Evolutionary conservation across 805 yeast genomes (phyloP).

Genomic region (Nakazawaea ishiwadae): DNA sequence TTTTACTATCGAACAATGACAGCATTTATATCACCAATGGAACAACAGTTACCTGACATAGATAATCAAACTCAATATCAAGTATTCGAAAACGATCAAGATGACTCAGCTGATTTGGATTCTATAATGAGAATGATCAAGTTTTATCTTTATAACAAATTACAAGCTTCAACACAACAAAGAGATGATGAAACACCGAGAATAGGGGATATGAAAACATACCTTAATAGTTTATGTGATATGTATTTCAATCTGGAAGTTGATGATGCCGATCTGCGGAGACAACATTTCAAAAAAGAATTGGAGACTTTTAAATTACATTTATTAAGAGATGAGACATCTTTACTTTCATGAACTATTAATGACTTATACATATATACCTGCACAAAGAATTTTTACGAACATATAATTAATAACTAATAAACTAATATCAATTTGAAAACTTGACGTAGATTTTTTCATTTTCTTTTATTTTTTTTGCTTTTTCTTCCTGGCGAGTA

Average conservation of each 20-base stretch:
- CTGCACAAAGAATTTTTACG: too few species aligned
- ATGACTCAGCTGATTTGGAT: neutral
- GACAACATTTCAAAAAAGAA: neutral
- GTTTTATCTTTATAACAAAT: constrained; percentile 4
- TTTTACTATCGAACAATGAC: too few species aligned
- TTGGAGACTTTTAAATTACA: neutral
- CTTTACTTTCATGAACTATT: neutral
- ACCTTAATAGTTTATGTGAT: neutral
- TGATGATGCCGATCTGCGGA: neutral
- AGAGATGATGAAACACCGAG: too few species aligned
- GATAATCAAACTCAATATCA: too few species aligned
- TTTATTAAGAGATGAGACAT: neutral
- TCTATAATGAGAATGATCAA: constrained; percentile 3
- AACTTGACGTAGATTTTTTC: too few species aligned
- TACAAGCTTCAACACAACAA: neutral
- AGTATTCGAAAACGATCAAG: too few species aligned
- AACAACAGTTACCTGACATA: neutral
- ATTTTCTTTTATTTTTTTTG: too few species aligned
- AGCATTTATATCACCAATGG: neutral
- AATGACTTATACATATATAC: too few species aligned
- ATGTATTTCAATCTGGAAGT: neutral
- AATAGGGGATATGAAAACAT: too few species aligned
- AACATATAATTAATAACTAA: too few species aligned
- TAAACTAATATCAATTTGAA: too few species aligned
- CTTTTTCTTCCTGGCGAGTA: too few species aligned